Conservation (phyloP, 225 moss, liverwort and hornwort genomes). For the Marchantia polymorpha region DNA sequence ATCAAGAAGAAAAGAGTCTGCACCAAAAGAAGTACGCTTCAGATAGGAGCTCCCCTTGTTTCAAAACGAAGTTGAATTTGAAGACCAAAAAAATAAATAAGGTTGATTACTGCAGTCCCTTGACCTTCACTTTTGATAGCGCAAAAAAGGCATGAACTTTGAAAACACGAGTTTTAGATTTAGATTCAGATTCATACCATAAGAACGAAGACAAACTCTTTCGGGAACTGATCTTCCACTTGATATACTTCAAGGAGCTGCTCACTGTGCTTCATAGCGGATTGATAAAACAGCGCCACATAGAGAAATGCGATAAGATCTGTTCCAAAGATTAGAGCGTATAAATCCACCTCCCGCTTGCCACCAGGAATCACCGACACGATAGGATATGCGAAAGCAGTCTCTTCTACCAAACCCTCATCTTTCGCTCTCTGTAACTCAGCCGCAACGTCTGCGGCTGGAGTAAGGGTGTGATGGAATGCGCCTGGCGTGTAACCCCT, state of each 20-base stretch:
- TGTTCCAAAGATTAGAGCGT: slow-evolving; percentile 88
- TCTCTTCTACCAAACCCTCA: slow-evolving; percentile 64
- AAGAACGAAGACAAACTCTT: slow-evolving; percentile 70
- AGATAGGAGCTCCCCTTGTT: neutral
- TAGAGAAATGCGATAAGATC: slow-evolving; percentile 81
- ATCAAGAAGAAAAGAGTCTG: slow-evolving; percentile 94
- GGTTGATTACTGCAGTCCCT: neutral
- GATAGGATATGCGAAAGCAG: slow-evolving; percentile 75
- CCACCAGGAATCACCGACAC: slow-evolving; percentile 91
- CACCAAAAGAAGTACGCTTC: slow-evolving; percentile 15
- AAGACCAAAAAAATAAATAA: neutral
- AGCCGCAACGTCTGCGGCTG: slow-evolving; percentile 82
- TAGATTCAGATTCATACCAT: slow-evolving; percentile 54
- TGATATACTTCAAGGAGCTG: slow-evolving; percentile 56
- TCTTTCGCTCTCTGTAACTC: slow-evolving; percentile 80
- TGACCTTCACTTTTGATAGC: neutral
- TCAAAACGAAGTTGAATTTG: neutral
- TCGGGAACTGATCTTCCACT: slow-evolving; percentile 80
- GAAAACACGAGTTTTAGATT: neutral
- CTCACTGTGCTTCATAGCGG: slow-evolving; percentile 46
- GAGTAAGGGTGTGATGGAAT: slow-evolving; percentile 77
- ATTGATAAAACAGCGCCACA: slow-evolving; percentile 72
- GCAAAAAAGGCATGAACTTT: neutral
- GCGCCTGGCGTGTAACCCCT: slow-evolving; percentile 44
- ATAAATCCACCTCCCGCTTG: slow-evolving; percentile 93